These are phyloP conservation scores for Guillardia theta DNA, from an alignment of 78 protist species.

Conservation along the genomic window DNA sequence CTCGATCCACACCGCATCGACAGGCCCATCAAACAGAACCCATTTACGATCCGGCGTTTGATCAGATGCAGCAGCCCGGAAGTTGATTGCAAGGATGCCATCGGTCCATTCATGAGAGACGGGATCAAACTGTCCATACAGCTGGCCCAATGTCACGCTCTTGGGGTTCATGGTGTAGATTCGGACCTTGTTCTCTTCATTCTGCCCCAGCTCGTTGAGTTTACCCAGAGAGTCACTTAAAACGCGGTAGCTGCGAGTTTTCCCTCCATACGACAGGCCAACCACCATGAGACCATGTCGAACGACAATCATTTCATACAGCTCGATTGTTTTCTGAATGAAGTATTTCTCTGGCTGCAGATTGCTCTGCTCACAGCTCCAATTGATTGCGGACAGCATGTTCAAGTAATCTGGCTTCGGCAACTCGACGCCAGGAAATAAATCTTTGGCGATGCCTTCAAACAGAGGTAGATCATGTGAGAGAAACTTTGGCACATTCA, in stretches of 20 bases:
- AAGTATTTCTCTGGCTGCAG: constrained; percentile 65
- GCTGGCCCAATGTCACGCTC: constrained; percentile 84
- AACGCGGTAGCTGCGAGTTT: constrained; percentile 52
- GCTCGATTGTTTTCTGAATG: constrained; percentile 60
- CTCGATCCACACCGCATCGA: constrained; percentile 85
- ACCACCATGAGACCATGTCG: constrained; percentile 90
- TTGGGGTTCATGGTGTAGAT: constrained; percentile 78
- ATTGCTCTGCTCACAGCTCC: neutral
- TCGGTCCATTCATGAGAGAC: constrained; percentile 84
- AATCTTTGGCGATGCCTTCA: constrained; percentile 74
- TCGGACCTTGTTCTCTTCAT: neutral
- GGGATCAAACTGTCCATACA: constrained; percentile 82
- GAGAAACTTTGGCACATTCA: constrained; percentile 77
- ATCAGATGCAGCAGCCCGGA: constrained; percentile 10
- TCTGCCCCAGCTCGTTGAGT: neutral
- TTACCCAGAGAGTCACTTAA: constrained; percentile 63
- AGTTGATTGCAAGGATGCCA: constrained; percentile 77
- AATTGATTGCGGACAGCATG: constrained; percentile 5
- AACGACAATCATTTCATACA: constrained; percentile 75
- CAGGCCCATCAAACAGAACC: constrained; percentile 88
- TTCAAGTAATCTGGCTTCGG: constrained; percentile 65
- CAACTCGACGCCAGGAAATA: constrained; percentile 74
- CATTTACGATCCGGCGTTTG: constrained; percentile 56
- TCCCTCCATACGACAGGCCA: constrained; percentile 70
- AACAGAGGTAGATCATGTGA: constrained; percentile 77